Conservation (phyloP, 2,329 filamentous ascomycete genomes). For the Ramichloridium luteum region DNA sequence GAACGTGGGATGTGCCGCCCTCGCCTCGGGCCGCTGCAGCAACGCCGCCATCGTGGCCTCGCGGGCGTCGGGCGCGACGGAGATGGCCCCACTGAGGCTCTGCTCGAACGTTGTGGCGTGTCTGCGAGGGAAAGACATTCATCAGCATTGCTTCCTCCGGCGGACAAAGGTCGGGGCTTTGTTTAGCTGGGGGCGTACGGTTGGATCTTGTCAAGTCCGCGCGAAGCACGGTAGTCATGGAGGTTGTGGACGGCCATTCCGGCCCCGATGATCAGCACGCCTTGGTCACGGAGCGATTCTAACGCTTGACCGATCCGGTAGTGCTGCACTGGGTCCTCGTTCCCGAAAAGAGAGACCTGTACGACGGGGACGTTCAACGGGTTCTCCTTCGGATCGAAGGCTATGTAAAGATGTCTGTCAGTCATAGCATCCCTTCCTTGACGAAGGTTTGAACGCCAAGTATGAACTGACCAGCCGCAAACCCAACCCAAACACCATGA, state of each 20-base stretch:
- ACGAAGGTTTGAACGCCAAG: conserved; percentile 16
- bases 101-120: conserved; percentile 12
- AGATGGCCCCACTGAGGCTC: conserved; percentile 6
- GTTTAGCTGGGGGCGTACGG: too few relatives aligned
- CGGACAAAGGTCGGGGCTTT: too few relatives aligned
- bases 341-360: conserved; percentile 54
- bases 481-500: conserved; percentile 59
- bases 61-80: conserved; percentile 8
- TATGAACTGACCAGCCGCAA: conserved; percentile 44
- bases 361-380: conserved; percentile 42
- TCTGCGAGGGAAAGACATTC: conserved; percentile 8
- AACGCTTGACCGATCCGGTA: conserved; percentile 50
- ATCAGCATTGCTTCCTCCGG: conserved; percentile 10
- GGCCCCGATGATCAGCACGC: conserved; percentile 42
- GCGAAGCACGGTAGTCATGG: conserved; percentile 11
- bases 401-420: conserved; percentile 12
- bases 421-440: not conserved
- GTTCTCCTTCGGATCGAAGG: conserved; percentile 18
- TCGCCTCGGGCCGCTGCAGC: conserved; percentile 31
- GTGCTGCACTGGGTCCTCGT: conserved; percentile 50
- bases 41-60: conserved; percentile 10
- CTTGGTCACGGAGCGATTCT: conserved; percentile 34
- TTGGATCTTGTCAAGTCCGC: too few relatives aligned
- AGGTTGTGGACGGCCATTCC: conserved; percentile 57
- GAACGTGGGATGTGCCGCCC: conserved; percentile 45